These are phyloP conservation scores for Hymenoscyphus repandus DNA, from an alignment of 2,329 filamentous ascomycete genomes.

Conservation along the genomic window DNA sequence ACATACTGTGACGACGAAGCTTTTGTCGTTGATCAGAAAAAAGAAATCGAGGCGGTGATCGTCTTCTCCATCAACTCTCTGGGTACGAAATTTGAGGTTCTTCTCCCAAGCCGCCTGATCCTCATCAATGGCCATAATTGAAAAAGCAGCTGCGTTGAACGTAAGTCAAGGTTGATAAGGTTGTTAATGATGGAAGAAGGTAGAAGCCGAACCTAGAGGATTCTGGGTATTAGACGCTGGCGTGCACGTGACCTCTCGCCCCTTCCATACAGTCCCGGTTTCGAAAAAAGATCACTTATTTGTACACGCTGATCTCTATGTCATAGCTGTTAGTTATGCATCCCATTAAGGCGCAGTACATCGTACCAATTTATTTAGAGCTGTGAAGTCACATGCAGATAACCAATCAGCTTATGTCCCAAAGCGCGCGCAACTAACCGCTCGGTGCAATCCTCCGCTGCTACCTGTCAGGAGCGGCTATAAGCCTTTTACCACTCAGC, in stretches of 20 bases:
- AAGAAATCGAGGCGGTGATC: constrained; percentile 10
- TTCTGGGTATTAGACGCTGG: neutral
- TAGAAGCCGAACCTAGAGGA: neutral
- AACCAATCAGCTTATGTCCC: no score
- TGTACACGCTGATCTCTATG: no score
- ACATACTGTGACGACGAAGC: constrained; percentile 13
- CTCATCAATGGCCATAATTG: constrained; percentile 1
- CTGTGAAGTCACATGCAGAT: no score
- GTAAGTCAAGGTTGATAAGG: neutral
- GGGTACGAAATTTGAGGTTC: constrained; percentile 7
- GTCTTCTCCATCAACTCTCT: constrained; percentile 8
- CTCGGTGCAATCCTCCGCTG: no score
- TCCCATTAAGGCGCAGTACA: no score
- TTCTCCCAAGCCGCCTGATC: constrained; percentile 6
- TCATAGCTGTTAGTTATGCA: no score
- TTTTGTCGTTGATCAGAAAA: constrained; percentile 10
- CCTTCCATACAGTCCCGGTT: neutral
- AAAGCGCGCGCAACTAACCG: no score
- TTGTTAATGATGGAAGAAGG: neutral
- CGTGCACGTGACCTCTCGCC: neutral
- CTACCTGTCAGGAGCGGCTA: no score
- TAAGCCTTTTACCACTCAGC: no score
- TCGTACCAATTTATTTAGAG: no score
- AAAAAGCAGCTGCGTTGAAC: constrained; percentile 7
- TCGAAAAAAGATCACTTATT: no score